Base-by-base conservation (phyloP, 1,284 basidiomycete species). In the Apiotrichum laibachii region DNA sequence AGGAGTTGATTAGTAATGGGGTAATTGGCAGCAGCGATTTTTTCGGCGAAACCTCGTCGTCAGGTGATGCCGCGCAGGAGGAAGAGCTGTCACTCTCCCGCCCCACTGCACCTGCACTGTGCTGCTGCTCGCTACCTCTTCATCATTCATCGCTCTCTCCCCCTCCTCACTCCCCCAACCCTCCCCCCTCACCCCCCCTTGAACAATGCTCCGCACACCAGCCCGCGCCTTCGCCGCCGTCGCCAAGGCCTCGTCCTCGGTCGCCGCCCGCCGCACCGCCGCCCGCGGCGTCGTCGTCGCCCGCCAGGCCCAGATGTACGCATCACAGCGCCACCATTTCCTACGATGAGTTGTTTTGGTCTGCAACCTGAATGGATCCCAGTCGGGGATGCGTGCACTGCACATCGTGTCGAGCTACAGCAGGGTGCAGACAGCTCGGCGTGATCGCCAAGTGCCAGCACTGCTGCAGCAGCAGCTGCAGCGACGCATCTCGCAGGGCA, bases 121-220 rank as follows among this genome's bases (percentile, higher is more conserved):
- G n/a, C n/a, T n/a, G n/a, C n/a, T n/a, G 39, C 42, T 11, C 42
- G 42, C 39, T 40, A 5, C n/a, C 7, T 8, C 18, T 43, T 7
- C 9, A 19, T 43, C 9, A 7, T 43, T 43, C 15, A 13, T 37
- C 12, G 15, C 26, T 48, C 47, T 21, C 50, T 43, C 50, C 37
- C 40, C 33, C 39, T 35, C 31, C 40, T 12, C 44, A 43, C 9
- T 51, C 45, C 46, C 33, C 45, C 57, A 18, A 45, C 53, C 56
- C 22, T 37, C 59, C 39, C 60, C 37, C 48, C 64, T n/a, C n/a
- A n/a, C n/a, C n/a, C n/a, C n/a, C n/a, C n/a, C n/a, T n/a, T n/a
- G n/a, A n/a, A 65, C 50, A 63, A 74, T 72, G 70, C 67, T 74
- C 57, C 57, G 72, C 58, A 69, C 68, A 63, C 61, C 67, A 35